A percentile compares a stretch with the other conserved stretches of the same genome.
Conservation (phyloP, 75 land plant species). For the Pinus tabuliformis region DNA sequence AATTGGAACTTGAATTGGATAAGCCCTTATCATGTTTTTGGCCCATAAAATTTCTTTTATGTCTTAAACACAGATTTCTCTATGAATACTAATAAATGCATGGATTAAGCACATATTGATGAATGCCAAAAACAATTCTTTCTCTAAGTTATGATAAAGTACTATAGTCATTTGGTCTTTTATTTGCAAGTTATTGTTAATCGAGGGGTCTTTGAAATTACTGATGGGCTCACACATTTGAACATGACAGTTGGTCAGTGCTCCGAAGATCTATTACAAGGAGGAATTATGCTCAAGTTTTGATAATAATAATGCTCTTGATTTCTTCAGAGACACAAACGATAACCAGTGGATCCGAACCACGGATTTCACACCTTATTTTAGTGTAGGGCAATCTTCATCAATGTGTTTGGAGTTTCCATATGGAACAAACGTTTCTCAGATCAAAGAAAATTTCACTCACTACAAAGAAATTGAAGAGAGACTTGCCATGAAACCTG, state of each 20-base stretch:
- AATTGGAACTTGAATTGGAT: neutral
- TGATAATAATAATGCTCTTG: constrained; percentile 17
- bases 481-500: constrained; percentile 11
- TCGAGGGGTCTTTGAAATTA: neutral
- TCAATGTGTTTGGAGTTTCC: constrained; percentile 65
- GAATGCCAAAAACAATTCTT: neutral
- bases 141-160: neutral
- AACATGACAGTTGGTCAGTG: constrained; percentile 47
- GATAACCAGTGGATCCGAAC: constrained; percentile 67
- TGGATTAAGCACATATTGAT: neutral
- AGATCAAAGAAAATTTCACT: constrained; percentile 30
- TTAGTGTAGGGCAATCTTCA: constrained; percentile 75
- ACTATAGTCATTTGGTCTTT: neutral
- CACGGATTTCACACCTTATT: constrained; percentile 64
- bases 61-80: neutral
- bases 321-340: constrained; percentile 26
- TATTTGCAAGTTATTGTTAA: neutral
- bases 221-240: neutral
- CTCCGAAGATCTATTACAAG: constrained; percentile 67
- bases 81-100: neutral
- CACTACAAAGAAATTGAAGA: constrained; percentile 36
- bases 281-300: neutral
- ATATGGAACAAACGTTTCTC: constrained; percentile 15
- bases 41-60: neutral
- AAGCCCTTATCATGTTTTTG: neutral